Conservation (phyloP, 768 basidiomycete species). For the Agaricus blazei region DNA sequence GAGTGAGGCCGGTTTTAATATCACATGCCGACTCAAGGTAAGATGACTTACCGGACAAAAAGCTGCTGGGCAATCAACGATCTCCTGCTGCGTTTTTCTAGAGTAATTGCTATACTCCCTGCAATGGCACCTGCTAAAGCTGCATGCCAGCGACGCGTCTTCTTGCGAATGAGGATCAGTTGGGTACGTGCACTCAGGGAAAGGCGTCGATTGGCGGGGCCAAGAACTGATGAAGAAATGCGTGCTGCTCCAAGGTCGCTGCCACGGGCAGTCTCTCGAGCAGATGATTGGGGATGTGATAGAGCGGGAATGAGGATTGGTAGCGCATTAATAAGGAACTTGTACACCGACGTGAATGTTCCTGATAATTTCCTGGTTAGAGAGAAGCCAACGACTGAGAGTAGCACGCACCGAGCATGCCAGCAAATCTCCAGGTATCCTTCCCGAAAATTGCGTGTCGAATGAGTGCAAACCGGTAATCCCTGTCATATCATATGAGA, state of each 20-base stretch:
- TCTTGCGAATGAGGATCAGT: slow-evolving; percentile 57
- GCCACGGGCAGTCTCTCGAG: slow-evolving; percentile 25
- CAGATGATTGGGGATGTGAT: slow-evolving; percentile 24
- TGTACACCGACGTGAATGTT: slow-evolving; percentile 75
- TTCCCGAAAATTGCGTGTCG: slow-evolving; percentile 79
- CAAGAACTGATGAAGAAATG: slow-evolving; percentile 20
- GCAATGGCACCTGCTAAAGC: slow-evolving; percentile 73
- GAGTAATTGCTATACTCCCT: slow-evolving; percentile 68
- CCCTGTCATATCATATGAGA: slow-evolving; percentile 29
- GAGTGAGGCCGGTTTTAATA: not conserved
- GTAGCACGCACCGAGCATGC: slow-evolving; percentile 66
- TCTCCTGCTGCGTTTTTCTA: slow-evolving; percentile 66
- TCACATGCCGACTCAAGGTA: not conserved
- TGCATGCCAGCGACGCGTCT: slow-evolving; percentile 73
- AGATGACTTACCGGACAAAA: slow-evolving; percentile 70
- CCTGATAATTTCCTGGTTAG: slow-evolving; percentile 25
- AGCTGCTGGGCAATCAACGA: slow-evolving; percentile 78
- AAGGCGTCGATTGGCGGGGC: slow-evolving; percentile 35
- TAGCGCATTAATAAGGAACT: slow-evolving; percentile 70
- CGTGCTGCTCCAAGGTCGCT: slow-evolving; percentile 19
- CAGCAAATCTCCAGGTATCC: slow-evolving; percentile 81
- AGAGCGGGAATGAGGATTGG: slow-evolving; percentile 60
- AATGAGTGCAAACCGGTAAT: slow-evolving; percentile 60
- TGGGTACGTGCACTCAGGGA: slow-evolving; percentile 63
- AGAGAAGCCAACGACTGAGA: not conserved